A percentile compares a stretch with the other conserved stretches of the same genome.
Evolutionary conservation across 2,329 filamentous ascomycete genomes (phyloP).

Genomic region (Aspergillus terreus): DNA sequence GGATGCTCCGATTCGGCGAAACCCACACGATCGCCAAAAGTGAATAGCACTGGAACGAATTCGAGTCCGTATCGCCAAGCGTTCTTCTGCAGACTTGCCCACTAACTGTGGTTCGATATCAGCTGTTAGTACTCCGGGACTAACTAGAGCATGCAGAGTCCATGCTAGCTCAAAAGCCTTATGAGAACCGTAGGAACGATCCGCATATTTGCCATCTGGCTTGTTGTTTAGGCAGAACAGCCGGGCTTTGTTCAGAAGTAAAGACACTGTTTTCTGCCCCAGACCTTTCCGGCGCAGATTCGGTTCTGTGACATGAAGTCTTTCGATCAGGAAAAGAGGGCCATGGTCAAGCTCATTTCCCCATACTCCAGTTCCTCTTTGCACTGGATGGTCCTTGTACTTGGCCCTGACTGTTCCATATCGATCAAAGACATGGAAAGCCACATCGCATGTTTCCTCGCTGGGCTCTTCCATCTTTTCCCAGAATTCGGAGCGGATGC

Average conservation of each 20-base stretch:
- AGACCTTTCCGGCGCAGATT: slow-evolving; percentile 28
- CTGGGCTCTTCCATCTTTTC: slow-evolving; percentile 29
- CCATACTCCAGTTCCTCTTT: slow-evolving; percentile 27
- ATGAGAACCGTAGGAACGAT: slow-evolving; percentile 2
- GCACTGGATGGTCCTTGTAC: slow-evolving; percentile 27
- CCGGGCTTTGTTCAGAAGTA: slow-evolving; percentile 25
- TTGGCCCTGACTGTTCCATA: slow-evolving; percentile 35
- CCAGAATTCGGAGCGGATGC: slow-evolving; percentile 29
- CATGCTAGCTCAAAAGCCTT: slow-evolving; percentile 10
- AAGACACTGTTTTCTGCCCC: slow-evolving; percentile 26
- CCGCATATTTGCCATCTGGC: background rate
- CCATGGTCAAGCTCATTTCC: slow-evolving; percentile 25
- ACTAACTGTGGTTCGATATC: slow-evolving; percentile 12
- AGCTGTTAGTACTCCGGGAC: slow-evolving; percentile 13
- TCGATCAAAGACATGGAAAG: slow-evolving; percentile 35
- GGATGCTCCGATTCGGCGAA: slow-evolving; percentile 16
- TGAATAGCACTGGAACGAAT: slow-evolving; percentile 5
- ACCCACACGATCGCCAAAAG: slow-evolving; percentile 24
- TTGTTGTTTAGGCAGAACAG: slow-evolving; percentile 6
- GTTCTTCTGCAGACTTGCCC: slow-evolving; percentile 14
- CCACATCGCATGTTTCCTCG: slow-evolving; percentile 27
- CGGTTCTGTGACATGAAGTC: slow-evolving; percentile 16
- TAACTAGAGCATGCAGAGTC: slow-evolving; percentile 17
- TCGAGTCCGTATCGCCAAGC: slow-evolving; percentile 7
- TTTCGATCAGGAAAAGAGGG: slow-evolving; percentile 28